Evolutionary conservation across 129 eudicot species (phyloP).

Genomic region (Saussurea involucrata): DNA sequence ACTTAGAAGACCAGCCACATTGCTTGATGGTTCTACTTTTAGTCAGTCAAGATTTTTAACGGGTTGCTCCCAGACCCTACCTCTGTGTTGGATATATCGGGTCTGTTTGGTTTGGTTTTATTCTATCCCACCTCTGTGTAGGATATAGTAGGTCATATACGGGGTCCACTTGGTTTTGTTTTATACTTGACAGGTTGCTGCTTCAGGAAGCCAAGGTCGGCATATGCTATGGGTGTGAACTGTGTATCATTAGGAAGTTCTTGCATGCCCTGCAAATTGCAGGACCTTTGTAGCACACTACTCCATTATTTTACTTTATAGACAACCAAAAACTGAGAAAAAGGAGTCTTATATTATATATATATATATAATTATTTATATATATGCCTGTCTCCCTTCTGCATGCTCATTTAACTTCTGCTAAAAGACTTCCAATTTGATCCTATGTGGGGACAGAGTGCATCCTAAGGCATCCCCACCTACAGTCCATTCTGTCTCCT

Average conservation of each 20-base stretch:
- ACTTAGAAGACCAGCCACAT: conserved; percentile 4
- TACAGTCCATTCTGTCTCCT: conserved; percentile 17
- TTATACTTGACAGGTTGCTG: conserved; percentile 15
- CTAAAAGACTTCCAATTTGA: conserved; percentile 23
- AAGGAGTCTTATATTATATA: conserved; percentile 6
- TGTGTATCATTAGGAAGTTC: conserved; percentile 7
- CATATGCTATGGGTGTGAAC: conserved; percentile 11
- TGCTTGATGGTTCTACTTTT: conserved; percentile 21
- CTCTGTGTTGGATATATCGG: too few species aligned
- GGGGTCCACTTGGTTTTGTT: neutral
- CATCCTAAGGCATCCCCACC: conserved; percentile 21
- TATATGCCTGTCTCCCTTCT: neutral
- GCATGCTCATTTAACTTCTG: conserved; percentile 25
- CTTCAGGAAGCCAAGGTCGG: conserved; percentile 14
- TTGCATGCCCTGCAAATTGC: conserved; percentile 26
- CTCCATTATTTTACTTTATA: conserved; percentile 25
- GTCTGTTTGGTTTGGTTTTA: neutral
- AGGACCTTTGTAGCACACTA: conserved; percentile 33
- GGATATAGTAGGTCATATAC: neutral
- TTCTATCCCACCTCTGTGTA: neutral
- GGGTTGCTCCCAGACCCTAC: neutral
- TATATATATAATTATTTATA: neutral
- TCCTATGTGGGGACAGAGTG: conserved; percentile 38
- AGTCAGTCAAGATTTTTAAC: conserved; percentile 1
- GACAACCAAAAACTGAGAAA: neutral